Evolutionary conservation across 495 filamentous ascomycete genomes (phyloP).

Genomic region (Podospora fimiseda): DNA sequence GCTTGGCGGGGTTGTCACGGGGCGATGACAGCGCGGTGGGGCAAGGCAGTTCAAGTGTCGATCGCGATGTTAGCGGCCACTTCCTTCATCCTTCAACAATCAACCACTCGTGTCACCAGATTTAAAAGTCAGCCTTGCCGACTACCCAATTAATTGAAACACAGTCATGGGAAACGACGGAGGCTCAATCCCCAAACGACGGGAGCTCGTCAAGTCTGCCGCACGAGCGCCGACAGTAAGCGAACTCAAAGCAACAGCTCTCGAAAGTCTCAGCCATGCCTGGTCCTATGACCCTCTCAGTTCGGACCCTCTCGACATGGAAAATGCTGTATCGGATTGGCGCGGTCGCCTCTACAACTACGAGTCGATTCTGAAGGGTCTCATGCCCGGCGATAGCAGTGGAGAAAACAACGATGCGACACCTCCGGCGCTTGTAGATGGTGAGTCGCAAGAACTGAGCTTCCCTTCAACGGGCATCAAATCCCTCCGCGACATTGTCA

Average conservation of each 20-base stretch:
- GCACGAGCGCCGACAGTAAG: constrained; percentile 74
- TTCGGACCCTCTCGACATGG: constrained; percentile 60
- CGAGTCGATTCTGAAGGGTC: constrained; percentile 75
- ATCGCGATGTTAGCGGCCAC: no score
- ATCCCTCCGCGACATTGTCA: constrained; percentile 79
- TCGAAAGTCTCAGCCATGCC: constrained; percentile 73
- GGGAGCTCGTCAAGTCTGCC: constrained; percentile 89
- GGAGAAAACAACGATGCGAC: constrained; percentile 17
- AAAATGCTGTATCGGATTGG: constrained; percentile 75
- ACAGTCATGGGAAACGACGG: constrained; percentile 87
- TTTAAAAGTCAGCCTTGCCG: no score
- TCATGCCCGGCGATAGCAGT: constrained; percentile 59
- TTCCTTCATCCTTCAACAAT: no score
- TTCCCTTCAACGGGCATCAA: constrained; percentile 66
- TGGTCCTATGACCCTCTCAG: constrained; percentile 87
- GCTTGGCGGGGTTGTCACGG: no score
- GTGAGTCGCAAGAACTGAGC: constrained; percentile 45
- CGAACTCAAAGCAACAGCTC: constrained; percentile 80
- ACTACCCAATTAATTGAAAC: no score
- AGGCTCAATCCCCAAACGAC: constrained; percentile 80
- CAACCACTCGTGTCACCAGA: no score
- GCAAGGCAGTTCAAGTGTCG: no score
- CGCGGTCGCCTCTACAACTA: constrained; percentile 90
- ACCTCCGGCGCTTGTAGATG: constrained; percentile 11
- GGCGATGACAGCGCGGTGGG: no score